phyloP scores from a whole-genome alignment of 257 asterid species.

The Solanum clarkiae region DNA sequence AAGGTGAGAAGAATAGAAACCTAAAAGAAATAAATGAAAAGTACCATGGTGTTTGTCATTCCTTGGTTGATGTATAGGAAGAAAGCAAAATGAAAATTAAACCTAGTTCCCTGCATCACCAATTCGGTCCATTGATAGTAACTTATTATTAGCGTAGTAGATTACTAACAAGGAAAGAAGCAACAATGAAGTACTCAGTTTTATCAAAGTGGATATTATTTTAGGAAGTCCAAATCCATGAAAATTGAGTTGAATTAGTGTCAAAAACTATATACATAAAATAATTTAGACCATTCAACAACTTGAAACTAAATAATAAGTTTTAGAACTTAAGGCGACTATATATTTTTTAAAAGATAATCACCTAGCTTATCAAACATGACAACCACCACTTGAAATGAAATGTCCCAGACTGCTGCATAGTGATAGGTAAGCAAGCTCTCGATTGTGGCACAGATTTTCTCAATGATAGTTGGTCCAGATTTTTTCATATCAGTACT shows the following conservation, averaged over 20 bases:
- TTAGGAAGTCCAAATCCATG: not conserved
- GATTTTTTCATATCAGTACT: constrained; percentile 36
- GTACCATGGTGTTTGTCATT: not conserved
- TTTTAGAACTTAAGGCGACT: not conserved
- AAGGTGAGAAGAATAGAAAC: constrained; percentile 47
- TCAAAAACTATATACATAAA: not conserved
- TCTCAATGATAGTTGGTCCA: constrained; percentile 69
- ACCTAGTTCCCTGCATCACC: not conserved
- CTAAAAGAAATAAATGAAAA: constrained; percentile 21
- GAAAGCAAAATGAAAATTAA: not conserved
- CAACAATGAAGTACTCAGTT: not conserved
- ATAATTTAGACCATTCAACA: not conserved
- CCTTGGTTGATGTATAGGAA: not conserved
- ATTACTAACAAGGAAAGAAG: not conserved
- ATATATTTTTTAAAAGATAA: not conserved
- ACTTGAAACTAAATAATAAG: not conserved
- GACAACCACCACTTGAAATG: constrained; percentile 70
- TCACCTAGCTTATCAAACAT: constrained; percentile 86
- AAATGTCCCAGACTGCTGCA: constrained; percentile 71
- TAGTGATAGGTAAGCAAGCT: constrained; percentile 72
- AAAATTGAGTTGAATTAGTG: not conserved
- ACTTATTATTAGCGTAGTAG: not conserved
- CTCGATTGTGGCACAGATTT: constrained; percentile 65
- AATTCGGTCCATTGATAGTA: not conserved
- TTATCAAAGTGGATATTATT: not conserved